These are phyloP conservation scores for Agrocybe praecox DNA, from an alignment of 768 basidiomycete species.

Conservation along the genomic window DNA sequence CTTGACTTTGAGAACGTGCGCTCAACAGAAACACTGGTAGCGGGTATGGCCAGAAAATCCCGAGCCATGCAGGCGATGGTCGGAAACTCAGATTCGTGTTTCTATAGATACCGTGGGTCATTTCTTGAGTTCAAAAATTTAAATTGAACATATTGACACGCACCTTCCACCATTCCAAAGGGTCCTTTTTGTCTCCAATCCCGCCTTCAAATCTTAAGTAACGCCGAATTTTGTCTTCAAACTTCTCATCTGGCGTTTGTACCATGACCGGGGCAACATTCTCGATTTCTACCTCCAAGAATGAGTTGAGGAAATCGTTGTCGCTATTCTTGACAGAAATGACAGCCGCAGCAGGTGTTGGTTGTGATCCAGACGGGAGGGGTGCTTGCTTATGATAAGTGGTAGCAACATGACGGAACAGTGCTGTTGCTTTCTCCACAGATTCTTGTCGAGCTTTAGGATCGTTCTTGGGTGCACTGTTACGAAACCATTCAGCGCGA, in stretches of 20 bases:
- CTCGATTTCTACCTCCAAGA: neutral
- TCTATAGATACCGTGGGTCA: too few species aligned
- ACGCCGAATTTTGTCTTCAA: conserved; percentile 19
- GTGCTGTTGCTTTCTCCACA: conserved; percentile 1
- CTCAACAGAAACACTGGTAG: conserved; percentile 31
- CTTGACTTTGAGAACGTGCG: conserved; percentile 29
- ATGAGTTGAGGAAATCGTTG: neutral
- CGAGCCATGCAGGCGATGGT: conserved; percentile 26
- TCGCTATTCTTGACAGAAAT: neutral
- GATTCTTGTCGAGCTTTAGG: conserved; percentile 1
- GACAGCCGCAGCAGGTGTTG: neutral
- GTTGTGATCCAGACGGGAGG: too few species aligned
- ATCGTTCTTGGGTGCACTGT: neutral
- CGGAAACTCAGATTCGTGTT: conserved; percentile 17
- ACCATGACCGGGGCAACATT: neutral
- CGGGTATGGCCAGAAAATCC: conserved; percentile 33
- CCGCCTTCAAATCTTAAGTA: conserved; percentile 19
- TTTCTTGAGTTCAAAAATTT: neutral
- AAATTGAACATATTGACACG: conserved; percentile 4
- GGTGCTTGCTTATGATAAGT: neutral
- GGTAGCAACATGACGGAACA: neutral
- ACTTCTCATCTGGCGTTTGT: neutral
- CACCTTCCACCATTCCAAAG: conserved; percentile 34
- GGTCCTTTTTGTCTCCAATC: conserved; percentile 13
- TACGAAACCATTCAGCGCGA: conserved; percentile 22